A percentile compares a stretch with the other conserved stretches of the same genome.
Evolutionary conservation across 345 rosid species (phyloP).

Genomic region (Nephelium lappaceum): DNA sequence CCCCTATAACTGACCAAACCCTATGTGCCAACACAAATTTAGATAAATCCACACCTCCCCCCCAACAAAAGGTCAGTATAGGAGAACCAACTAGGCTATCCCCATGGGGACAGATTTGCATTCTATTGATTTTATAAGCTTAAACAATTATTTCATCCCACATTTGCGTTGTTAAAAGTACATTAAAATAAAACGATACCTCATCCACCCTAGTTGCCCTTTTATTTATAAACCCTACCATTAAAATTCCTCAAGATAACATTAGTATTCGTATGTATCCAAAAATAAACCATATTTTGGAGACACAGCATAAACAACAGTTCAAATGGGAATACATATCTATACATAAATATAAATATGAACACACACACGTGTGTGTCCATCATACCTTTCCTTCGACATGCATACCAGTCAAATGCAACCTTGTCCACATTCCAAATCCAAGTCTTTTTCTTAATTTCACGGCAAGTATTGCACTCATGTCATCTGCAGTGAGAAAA

Average conservation of each 20-base stretch:
- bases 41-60: neutral
- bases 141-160: neutral
- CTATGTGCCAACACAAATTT: neutral
- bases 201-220: neutral
- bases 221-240: neutral
- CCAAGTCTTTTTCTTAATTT: constrained; percentile 83
- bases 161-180: neutral
- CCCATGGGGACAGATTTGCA: neutral
- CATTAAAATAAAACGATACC: constrained; percentile 1
- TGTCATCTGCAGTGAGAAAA: constrained; percentile 90
- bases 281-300: neutral
- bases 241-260: constrained; percentile 1
- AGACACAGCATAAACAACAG: neutral
- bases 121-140: neutral
- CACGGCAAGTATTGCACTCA: constrained; percentile 92
- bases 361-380: neutral
- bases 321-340: neutral
- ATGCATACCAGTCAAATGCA: constrained; percentile 96
- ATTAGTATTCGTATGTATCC: neutral
- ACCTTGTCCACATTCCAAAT: constrained; percentile 89
- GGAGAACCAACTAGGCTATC: neutral
- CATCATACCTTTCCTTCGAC: constrained; percentile 85
- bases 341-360: neutral
- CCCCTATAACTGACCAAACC: neutral
- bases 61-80: neutral